Evolutionary conservation across 306 rosid species (phyloP).

Genomic region (Rosa chinensis): DNA sequence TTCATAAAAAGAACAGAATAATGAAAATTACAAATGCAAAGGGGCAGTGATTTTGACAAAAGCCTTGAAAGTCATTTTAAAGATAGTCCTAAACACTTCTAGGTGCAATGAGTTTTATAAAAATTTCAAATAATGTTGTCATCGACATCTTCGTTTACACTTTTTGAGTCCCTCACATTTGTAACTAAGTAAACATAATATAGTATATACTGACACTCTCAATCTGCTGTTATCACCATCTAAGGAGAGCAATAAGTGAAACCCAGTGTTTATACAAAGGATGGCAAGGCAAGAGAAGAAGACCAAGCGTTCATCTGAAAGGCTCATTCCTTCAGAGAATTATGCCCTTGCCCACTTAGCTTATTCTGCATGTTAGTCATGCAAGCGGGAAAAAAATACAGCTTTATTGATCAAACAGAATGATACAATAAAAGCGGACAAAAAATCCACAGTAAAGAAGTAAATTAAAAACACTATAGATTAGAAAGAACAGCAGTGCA

Average conservation of each 20-base stretch:
- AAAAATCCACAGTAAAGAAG: neutral
- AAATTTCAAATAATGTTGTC: neutral
- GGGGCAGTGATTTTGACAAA: neutral
- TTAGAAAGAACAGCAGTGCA: neutral
- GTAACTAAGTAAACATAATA: neutral
- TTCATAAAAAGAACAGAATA: neutral
- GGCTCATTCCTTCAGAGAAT: neutral
- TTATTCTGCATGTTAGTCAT: neutral
- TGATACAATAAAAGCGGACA: neutral
- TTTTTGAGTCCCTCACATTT: too few species aligned
- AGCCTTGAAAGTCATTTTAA: neutral
- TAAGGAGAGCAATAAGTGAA: neutral
- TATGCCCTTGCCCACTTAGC: neutral
- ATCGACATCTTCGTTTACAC: neutral
- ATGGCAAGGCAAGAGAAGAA: neutral
- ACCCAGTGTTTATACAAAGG: neutral
- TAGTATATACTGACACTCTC: neutral
- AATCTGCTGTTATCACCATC: neutral
- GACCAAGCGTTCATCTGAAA: neutral
- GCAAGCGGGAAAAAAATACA: neutral
- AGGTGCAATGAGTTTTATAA: neutral
- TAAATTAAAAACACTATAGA: neutral
- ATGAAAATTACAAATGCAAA: neutral
- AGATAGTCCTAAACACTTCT: neutral
- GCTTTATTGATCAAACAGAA: neutral